phyloP scores from a whole-genome alignment of 352 stramenopile genomes.

The Achlya hypogyna region DNA sequence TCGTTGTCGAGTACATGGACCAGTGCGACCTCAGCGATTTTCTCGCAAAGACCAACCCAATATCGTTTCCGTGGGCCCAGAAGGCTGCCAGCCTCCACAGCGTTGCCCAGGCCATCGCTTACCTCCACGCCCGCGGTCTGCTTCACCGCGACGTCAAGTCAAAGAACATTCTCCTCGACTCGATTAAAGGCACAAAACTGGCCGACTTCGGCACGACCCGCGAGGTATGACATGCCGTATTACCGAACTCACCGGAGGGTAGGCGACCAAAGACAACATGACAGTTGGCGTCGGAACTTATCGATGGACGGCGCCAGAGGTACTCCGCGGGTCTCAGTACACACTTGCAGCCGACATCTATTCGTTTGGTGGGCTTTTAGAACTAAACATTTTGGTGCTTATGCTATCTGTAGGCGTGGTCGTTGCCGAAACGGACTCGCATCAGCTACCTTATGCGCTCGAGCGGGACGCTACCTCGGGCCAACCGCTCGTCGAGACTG shows the following conservation, averaged over 20 bases:
- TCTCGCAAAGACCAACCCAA: neutral
- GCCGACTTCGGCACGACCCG: slow-evolving; percentile 84
- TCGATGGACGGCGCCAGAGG: slow-evolving; percentile 1
- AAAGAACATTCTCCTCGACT: slow-evolving; percentile 93
- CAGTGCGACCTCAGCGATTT: neutral
- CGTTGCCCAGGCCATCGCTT: slow-evolving; percentile 46
- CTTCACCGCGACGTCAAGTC: slow-evolving; percentile 91
- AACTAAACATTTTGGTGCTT: neutral
- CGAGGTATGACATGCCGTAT: neutral
- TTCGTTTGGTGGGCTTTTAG: neutral
- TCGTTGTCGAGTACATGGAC: slow-evolving; percentile 9
- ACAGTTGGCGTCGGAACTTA: slow-evolving; percentile 2
- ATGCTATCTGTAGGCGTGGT: slow-evolving; percentile 9
- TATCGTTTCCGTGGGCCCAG: neutral
- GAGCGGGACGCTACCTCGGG: neutral
- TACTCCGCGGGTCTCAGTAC: slow-evolving; percentile 6
- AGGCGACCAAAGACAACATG: neutral
- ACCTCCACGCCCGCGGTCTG: slow-evolving; percentile 72
- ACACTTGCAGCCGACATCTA: slow-evolving; percentile 19
- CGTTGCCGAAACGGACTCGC: slow-evolving; percentile 9
- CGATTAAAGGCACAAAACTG: slow-evolving; percentile 90
- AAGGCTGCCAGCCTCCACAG: neutral
- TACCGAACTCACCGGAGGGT: neutral
- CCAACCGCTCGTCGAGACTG: neutral
- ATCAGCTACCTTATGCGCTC: neutral